Base-by-base conservation (phyloP, 495 filamentous ascomycete species). In the Penicillium steckii region DNA sequence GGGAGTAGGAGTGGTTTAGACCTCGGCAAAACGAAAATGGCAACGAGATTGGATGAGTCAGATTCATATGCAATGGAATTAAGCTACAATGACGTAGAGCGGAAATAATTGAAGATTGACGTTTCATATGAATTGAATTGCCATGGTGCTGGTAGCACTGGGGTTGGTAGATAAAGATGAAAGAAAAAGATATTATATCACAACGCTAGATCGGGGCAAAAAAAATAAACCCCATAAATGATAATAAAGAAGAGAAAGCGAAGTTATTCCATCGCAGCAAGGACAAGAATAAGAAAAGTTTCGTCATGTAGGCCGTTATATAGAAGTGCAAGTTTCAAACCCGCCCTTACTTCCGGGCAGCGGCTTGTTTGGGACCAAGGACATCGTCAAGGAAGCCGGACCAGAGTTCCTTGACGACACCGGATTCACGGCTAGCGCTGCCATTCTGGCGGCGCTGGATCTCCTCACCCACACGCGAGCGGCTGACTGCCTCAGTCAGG, bases 371-470 rank as follows among this genome's bases (percentile, higher is more conserved):
- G 13, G 70, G 68, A 23, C 80, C 80, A 45, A 85, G 64, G 18
- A 85, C 53, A 69, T 86, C 83, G 49, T 86, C 82, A 50, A 85
- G 45, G 21, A 86, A 70, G 1, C 80, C 81, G 55, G 63, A 50
- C 77, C 79, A 83, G 1, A 87, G 46, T 64, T 81, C 69, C 30
- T 56, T 56, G 1, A 79, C 62, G 44, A 79, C 56, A 19, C 81
- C 74, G 17, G 67, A 56, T 47, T 75, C 64, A 2, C 53, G 53
- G 9, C 44, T 23, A 4, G 55, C 51, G 13, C 18, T 8, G 5
- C 55, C 57, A 32, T 58, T 67, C 22, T 59, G 41, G 29, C 61
- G 53, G 27, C 59, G 62, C 44, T 56, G 56, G 29, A 78, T 29
- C 52, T 70, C 69, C 48, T 69, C 70, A 5, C 70, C 73, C 15